Base-by-base conservation (phyloP, 108 stramenopile species). In the Cylindrotheca fusiformis region DNA sequence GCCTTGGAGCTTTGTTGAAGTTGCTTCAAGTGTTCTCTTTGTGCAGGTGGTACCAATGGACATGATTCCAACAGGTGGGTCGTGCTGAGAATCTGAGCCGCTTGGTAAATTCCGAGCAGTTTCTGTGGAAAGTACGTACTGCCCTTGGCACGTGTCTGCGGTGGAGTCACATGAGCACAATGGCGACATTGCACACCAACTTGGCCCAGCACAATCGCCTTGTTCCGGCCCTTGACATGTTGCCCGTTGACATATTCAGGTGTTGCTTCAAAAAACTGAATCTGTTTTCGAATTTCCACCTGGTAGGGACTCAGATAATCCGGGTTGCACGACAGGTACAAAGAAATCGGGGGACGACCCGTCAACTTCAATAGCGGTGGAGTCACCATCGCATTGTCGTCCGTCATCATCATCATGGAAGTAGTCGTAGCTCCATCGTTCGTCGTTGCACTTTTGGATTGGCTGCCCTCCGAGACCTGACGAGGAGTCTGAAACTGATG, bases 261-360 rank as follows among this genome's bases (percentile, higher is more conserved):
- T 0, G 27, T 44, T 4, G 81, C 81, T 48, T 77, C 77, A 29
- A 82, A 82, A n/a, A 71, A 47, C 55, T 82, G 76, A 46, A 82
- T 68, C 6, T 71, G 55, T 48, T 72, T 74, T 20, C 81, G 50
- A 19, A 82, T 28, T 17, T 74, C 17, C 45, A 63, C 66, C 57
- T 82, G 81, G 55, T 78, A 78, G 12, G 63, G 60, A 1, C 52
- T 53, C 12, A 74, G 52, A 17, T 78, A 62, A 33, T 73, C 57
- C 12, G 70, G 67, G 33, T 80, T 76, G 32, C 76, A 77, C 18
- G 70, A 56, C 49, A 67, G 30, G 30, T 51, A 55, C 29, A 74
- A 32, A 63, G 48, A 33, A 31, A 66, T 26, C 52, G 28, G 23
- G 31, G 48, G 31, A 48, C 70, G 66, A 46, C 71, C 60, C 14